These are phyloP conservation scores for Hirschioporus abietinus DNA, from an alignment of 768 basidiomycete species.

Conservation along the genomic window DNA sequence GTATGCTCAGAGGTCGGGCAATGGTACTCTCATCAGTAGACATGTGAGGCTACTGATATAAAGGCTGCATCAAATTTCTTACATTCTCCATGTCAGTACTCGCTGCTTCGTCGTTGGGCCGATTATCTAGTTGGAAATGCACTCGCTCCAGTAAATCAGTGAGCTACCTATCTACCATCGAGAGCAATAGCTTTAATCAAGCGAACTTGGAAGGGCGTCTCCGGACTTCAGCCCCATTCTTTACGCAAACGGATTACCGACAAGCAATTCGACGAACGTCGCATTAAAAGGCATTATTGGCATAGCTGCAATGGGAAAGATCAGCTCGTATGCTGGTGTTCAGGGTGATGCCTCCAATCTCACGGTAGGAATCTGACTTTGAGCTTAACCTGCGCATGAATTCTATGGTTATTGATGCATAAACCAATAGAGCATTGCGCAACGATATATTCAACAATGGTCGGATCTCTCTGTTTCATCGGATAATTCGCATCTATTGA, in stretches of 20 bases:
- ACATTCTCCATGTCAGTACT: slow-evolving; percentile 7
- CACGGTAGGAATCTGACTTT: slow-evolving; percentile 21
- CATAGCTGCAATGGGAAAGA: slow-evolving; percentile 57
- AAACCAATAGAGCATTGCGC: background rate
- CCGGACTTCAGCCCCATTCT: slow-evolving; percentile 39
- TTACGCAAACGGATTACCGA: background rate
- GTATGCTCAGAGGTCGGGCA: background rate
- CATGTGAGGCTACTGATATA: background rate
- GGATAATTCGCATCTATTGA: background rate
- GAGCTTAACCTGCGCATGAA: background rate
- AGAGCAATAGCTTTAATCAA: too few species aligned
- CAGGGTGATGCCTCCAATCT: slow-evolving; percentile 18
- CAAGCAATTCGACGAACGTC: slow-evolving; percentile 59
- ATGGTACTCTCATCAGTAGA: background rate
- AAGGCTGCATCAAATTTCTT: background rate
- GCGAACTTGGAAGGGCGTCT: slow-evolving; percentile 27
- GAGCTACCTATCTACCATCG: too few species aligned
- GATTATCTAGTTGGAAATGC: slow-evolving; percentile 24
- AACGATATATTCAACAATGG: background rate
- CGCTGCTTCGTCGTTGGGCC: slow-evolving; percentile 7
- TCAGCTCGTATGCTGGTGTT: slow-evolving; percentile 28
- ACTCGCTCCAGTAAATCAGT: slow-evolving; percentile 47
- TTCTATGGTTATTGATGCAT: background rate
- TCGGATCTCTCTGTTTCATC: background rate
- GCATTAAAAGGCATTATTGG: slow-evolving; percentile 70